Percentiles rank a stretch among this genome's conserved stretches.
These are phyloP conservation scores for Rhodocollybia butyracea DNA, from an alignment of 768 basidiomycete species.

Conservation along the genomic window DNA sequence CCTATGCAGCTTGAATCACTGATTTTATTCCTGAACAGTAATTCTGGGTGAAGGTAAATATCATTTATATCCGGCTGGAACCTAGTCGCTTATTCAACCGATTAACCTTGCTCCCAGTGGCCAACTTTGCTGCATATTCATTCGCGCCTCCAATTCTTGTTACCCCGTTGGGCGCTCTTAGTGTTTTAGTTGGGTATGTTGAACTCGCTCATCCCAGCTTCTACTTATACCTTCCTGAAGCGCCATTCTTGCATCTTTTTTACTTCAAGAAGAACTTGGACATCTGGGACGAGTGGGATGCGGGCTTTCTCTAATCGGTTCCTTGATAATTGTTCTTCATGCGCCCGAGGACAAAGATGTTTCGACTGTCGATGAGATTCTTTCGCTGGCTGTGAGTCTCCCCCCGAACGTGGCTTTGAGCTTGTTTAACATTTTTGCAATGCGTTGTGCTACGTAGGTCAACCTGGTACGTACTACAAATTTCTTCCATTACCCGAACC, in stretches of 20 bases:
- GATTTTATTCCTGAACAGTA: conserved; percentile 47
- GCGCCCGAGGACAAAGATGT: conserved; percentile 95
- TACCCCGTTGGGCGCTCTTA: conserved; percentile 96
- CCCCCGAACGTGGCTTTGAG: too few species aligned
- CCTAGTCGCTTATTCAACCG: too few species aligned
- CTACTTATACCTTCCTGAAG: conserved; percentile 39
- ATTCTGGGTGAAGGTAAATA: conserved; percentile 81
- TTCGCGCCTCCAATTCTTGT: conserved; percentile 98
- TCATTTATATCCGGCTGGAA: too few species aligned
- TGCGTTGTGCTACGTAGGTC: conserved; percentile 88
- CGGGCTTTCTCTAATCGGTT: conserved; percentile 79
- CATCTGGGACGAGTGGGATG: conserved; percentile 89
- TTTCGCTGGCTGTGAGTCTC: too few species aligned
- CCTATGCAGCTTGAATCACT: conserved; percentile 9
- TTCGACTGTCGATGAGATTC: conserved; percentile 90
- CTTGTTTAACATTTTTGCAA: too few species aligned
- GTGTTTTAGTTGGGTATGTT: conserved; percentile 91
- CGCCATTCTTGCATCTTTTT: conserved; percentile 89
- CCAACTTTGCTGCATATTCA: conserved; percentile 94
- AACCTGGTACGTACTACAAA: conserved; percentile 64
- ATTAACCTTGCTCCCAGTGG: conserved; percentile 39
- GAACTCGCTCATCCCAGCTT: neutral
- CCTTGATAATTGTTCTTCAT: conserved; percentile 92
- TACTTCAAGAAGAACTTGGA: conserved; percentile 91
- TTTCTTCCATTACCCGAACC: neutral